phyloP scores from a whole-genome alignment of 345 rosid species.

The Populus pruinosa region DNA sequence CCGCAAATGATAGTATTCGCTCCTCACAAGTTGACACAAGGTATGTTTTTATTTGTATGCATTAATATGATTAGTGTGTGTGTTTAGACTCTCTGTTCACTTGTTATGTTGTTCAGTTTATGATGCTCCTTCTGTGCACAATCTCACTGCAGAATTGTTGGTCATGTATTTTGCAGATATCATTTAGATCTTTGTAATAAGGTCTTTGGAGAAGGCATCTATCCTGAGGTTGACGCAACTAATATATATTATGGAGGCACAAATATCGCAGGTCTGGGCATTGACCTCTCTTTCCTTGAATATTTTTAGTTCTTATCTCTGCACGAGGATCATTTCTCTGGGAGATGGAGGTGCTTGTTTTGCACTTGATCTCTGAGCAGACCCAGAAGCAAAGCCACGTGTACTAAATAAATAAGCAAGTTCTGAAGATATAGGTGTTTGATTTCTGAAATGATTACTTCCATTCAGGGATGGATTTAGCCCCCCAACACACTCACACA shows the following conservation, averaged over 20 bases:
- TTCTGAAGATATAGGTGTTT: too few relatives aligned
- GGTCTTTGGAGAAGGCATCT: slow-evolving; percentile 60
- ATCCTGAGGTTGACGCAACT: slow-evolving; percentile 72
- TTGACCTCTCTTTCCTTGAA: slow-evolving; percentile 12
- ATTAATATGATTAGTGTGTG: too few relatives aligned
- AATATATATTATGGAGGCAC: slow-evolving; percentile 81
- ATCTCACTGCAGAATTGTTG: too few relatives aligned
- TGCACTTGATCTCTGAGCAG: neutral
- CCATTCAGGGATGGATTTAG: too few relatives aligned
- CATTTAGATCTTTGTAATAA: slow-evolving; percentile 84
- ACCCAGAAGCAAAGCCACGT: neutral
- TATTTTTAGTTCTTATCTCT: neutral
- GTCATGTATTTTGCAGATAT: slow-evolving; percentile 39
- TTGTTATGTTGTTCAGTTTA: too few relatives aligned
- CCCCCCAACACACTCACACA: too few relatives aligned
- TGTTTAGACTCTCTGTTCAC: too few relatives aligned
- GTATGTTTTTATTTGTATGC: slow-evolving; percentile 25
- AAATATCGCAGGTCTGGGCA: slow-evolving; percentile 56
- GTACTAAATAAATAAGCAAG: neutral
- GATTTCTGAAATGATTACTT: too few relatives aligned
- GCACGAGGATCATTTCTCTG: neutral
- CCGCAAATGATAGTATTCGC: slow-evolving; percentile 73
- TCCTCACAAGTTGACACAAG: slow-evolving; percentile 70
- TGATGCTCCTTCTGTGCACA: too few relatives aligned
- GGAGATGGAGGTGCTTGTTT: neutral